Conservation (phyloP, 2,329 filamentous ascomycete genomes). For the Penicillium sp. region DNA sequence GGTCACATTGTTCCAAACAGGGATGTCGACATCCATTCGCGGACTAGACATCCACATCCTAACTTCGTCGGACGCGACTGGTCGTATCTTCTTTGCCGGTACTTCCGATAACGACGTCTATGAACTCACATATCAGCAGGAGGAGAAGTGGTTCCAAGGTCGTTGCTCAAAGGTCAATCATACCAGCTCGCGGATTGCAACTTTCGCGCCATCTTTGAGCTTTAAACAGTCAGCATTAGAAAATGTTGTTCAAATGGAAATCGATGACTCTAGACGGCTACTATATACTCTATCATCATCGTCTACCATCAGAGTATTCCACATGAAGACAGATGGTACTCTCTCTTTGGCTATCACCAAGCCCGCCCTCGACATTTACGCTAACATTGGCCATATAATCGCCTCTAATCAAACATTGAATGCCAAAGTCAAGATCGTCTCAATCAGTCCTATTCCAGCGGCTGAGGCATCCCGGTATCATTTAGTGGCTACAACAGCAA, state of each 20-base stretch:
- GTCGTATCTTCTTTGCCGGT: constrained; percentile 92
- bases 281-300: constrained; percentile 88
- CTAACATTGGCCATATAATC: constrained; percentile 85
- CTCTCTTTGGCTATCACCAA: constrained; percentile 62
- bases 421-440: constrained; percentile 74
- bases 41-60: constrained; percentile 79
- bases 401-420: constrained; percentile 72
- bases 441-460: constrained; percentile 84
- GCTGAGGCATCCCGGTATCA: constrained; percentile 83
- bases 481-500: constrained; percentile 86
- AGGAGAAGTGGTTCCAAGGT: constrained; percentile 95
- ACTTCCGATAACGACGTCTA: constrained; percentile 82
- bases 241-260: constrained; percentile 75
- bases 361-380: constrained; percentile 58
- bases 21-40: constrained; percentile 78
- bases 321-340: constrained; percentile 69
- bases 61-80: constrained; percentile 74
- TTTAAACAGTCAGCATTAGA: constrained; percentile 58
- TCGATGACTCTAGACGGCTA: constrained; percentile 86
- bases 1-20: constrained; percentile 84
- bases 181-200: constrained; percentile 73
- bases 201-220: constrained; percentile 51
- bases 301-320: constrained; percentile 89
- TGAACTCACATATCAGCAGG: constrained; percentile 94
- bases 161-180: constrained; percentile 89